Percentiles rank a stretch among this genome's conserved stretches.
Evolutionary conservation across 306 rosid genomes (phyloP).

Genomic region (Ammopiptanthus mongolicus): DNA sequence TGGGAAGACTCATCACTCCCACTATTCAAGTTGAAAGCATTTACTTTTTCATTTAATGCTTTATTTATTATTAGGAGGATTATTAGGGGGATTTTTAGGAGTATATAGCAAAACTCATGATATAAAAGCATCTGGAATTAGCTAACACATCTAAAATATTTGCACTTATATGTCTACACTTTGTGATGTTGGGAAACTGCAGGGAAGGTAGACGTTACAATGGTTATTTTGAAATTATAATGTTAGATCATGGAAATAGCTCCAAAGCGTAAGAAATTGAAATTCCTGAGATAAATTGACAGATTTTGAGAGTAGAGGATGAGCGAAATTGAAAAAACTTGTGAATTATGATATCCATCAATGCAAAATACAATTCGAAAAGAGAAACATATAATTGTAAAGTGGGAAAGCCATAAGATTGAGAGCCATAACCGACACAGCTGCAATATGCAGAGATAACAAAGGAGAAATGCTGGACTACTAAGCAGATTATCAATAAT

Average conservation of each 20-base stretch:
- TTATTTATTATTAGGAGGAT: constrained; percentile 58
- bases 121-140: background rate
- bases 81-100: background rate
- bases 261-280: background rate
- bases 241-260: background rate
- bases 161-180: background rate
- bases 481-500: background rate
- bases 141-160: background rate
- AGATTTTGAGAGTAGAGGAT: background rate
- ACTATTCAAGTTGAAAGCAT: constrained; percentile 30
- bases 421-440: background rate
- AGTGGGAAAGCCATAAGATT: background rate
- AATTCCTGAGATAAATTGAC: background rate
- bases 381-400: background rate
- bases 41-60: too few species aligned
- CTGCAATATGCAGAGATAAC: background rate
- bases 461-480: background rate
- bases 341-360: background rate
- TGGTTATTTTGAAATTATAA: background rate
- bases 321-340: background rate
- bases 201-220: background rate
- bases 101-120: background rate
- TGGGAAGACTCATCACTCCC: constrained; percentile 48
- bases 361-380: background rate
- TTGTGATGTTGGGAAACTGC: background rate